Evolutionary conservation across 78 protist species (phyloP), one percentile per base, ranked within the genome.

Genomic region (Planoprotostelium fungivorum): DNA sequence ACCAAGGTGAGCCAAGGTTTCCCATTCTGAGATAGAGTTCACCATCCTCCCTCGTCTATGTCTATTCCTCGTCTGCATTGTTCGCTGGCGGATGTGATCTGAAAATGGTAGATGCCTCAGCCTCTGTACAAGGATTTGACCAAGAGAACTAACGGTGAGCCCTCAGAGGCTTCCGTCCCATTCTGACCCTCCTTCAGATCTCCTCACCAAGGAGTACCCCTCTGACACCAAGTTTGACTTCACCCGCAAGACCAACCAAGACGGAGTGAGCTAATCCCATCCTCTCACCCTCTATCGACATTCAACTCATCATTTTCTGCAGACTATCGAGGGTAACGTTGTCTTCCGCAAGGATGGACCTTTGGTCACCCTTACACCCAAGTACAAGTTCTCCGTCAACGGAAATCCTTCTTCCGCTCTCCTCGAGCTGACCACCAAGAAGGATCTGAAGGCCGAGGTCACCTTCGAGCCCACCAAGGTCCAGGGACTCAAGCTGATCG

Each of bases 201-300:
- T 51, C 73, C 73, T 51, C 73, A 51, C 73, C 73, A 51, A 51
- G 73, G 73, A 51, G 73, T 51, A 51, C 73, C 73, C 73, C 73
- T 25, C 73, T 51, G 73, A 51, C 31, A 51, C 31, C 73, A 51
- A 51, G 73, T 16, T 51, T 16, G 73, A 51, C 16, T 51, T 51
- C 73, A 51, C 5, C 73, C 73, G 73, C 16, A 51, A 51, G 73
- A 51, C 73, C 5, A 5, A 25, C 73, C 73, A 51, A 16, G 73
- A 16, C 16, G 73, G 73, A 25, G 73, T 51, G 73, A 51, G 73
- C n/a, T n/a, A n/a, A n/a, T n/a, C n/a, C n/a, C n/a, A n/a, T n/a
- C n/a, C n/a, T 51, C 5, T 51, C 16, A 25, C 73, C 5, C 16
- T 51, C 73, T 16, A 51, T 25, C 31, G 73, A 5, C 5, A 16